These are phyloP conservation scores for Earliella scabrosa DNA, from an alignment of 1,284 basidiomycete species.

Conservation along the genomic window DNA sequence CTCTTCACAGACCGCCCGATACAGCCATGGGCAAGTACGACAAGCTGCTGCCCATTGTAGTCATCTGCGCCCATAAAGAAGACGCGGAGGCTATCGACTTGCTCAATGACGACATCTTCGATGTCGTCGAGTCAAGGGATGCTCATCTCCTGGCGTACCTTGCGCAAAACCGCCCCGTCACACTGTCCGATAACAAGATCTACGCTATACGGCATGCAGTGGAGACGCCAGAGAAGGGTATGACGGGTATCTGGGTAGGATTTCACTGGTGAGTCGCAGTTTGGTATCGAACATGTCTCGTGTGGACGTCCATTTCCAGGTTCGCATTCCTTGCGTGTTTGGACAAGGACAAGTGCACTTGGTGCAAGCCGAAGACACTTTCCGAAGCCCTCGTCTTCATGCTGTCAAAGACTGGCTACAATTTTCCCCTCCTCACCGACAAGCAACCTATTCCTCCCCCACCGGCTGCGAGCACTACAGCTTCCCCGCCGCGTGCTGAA, in stretches of 20 bases:
- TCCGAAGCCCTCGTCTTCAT: neutral
- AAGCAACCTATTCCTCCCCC: neutral
- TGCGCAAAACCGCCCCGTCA: neutral
- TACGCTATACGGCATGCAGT: neutral
- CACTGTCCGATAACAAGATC: too few species aligned
- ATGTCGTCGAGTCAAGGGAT: neutral
- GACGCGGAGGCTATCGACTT: neutral
- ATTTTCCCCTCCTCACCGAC: neutral
- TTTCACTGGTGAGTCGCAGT: neutral
- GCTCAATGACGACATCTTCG: neutral
- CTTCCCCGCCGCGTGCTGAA: too few species aligned
- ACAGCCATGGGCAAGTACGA: neutral
- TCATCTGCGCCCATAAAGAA: neutral
- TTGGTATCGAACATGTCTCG: slow-evolving; percentile 49
- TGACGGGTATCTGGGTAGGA: neutral
- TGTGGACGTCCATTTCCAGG: too few species aligned
- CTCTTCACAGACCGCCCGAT: neutral
- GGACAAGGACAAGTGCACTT: too few species aligned
- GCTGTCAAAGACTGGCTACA: neutral
- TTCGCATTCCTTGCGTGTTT: too few species aligned
- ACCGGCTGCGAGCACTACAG: neutral
- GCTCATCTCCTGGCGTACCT: neutral
- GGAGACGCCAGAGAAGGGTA: neutral
- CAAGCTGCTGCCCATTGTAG: neutral
- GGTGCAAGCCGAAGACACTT: slow-evolving; percentile 9